Percentiles rank a stretch among this genome's conserved stretches.
These are phyloP conservation scores for Penicillium italicum DNA, from an alignment of 2,329 filamentous ascomycete genomes.

Conservation along the genomic window DNA sequence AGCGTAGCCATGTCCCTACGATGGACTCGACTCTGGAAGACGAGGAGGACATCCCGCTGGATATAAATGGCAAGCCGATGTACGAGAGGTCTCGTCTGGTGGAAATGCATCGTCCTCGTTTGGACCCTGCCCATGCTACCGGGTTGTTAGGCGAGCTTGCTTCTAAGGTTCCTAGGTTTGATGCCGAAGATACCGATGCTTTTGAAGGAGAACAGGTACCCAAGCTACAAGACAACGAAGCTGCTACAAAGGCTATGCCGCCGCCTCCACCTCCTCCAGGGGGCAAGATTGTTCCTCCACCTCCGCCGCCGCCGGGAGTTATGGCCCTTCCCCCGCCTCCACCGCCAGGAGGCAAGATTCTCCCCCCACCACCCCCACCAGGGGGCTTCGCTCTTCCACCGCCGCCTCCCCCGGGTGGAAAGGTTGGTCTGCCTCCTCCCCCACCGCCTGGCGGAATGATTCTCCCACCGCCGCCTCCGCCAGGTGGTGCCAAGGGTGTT, in stretches of 20 bases:
- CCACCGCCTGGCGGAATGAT: constrained; percentile 41
- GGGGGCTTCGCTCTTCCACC: constrained; percentile 16
- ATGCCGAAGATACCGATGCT: constrained; percentile 39
- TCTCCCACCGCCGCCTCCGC: constrained; percentile 43
- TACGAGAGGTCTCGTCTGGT: constrained; percentile 78
- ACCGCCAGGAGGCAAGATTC: constrained; percentile 12
- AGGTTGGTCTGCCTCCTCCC: constrained; percentile 49
- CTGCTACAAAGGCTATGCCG: constrained; percentile 11
- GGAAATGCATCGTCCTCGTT: constrained; percentile 66
- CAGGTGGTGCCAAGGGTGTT: constrained; percentile 43
- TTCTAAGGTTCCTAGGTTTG: constrained; percentile 72
- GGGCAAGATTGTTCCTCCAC: constrained; percentile 16
- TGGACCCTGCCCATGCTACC: constrained; percentile 61
- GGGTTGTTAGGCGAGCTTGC: constrained; percentile 68
- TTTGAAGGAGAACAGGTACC: constrained; percentile 6
- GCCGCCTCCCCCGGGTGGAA: constrained; percentile 31
- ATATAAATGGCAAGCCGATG: constrained; percentile 57
- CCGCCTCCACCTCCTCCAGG: constrained; percentile 16
- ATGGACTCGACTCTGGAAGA: constrained; percentile 36
- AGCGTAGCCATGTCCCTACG: constrained; percentile 42
- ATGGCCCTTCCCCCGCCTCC: constrained; percentile 28
- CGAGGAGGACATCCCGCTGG: constrained; percentile 47
- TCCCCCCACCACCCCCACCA: constrained; percentile 28
- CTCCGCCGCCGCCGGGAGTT: constrained; percentile 29
- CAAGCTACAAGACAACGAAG: constrained; percentile 12